Evolutionary conservation across 805 yeast genomes (phyloP).

Genomic region (Wickerhamomyces pijperi): DNA sequence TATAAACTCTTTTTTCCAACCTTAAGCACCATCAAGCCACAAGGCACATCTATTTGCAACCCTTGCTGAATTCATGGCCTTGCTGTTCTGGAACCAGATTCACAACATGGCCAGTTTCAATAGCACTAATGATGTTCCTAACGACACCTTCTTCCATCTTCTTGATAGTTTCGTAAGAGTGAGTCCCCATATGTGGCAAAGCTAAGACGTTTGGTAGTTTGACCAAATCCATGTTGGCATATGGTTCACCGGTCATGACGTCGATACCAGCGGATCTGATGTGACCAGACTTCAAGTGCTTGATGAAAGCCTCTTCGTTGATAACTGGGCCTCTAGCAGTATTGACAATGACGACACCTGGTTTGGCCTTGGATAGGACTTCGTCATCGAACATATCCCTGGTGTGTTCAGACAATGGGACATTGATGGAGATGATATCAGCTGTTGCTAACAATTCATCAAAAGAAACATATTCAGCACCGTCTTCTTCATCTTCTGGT

Average conservation of each 20-base stretch:
- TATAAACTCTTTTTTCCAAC: too few relatives aligned
- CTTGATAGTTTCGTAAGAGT: constrained; percentile 31
- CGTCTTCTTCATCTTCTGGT: constrained; percentile 34
- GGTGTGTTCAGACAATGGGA: constrained; percentile 44
- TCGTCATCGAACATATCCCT: constrained; percentile 31
- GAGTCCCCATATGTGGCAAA: constrained; percentile 51
- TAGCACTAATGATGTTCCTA: constrained; percentile 26
- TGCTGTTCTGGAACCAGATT: constrained; percentile 43
- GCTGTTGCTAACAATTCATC: constrained; percentile 25
- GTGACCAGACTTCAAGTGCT: constrained; percentile 29
- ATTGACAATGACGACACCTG: constrained; percentile 38
- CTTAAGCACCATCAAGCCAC: too few relatives aligned
- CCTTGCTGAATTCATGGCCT: constrained; percentile 1
- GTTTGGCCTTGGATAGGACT: constrained; percentile 25
- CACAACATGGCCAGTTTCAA: constrained; percentile 36
- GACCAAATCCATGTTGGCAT: constrained; percentile 14
- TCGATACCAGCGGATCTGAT: constrained; percentile 45
- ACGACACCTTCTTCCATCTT: constrained; percentile 30
- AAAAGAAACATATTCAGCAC: constrained; percentile 19
- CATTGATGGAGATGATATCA: constrained; percentile 40
- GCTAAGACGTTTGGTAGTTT: constrained; percentile 29
- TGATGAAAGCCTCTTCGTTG: constrained; percentile 36
- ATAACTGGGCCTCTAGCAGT: constrained; percentile 45
- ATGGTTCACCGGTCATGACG: constrained; percentile 45
- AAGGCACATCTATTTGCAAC: too few relatives aligned